These are phyloP conservation scores for Fusarium oxysporum DNA, from an alignment of 2,329 filamentous ascomycete species.

Conservation along the genomic window DNA sequence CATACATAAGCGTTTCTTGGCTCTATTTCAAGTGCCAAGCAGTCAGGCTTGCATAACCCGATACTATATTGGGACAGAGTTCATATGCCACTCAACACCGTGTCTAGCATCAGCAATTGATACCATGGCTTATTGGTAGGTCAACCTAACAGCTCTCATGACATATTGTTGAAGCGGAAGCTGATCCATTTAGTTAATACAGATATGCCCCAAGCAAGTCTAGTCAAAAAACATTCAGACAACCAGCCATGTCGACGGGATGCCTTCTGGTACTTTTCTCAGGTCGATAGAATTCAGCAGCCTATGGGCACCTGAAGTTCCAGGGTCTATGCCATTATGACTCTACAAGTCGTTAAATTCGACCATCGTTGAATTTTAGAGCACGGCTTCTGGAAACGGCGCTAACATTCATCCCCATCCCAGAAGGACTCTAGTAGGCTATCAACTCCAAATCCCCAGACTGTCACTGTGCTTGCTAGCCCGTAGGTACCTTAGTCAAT, in stretches of 20 bases:
- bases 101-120: neutral
- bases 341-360: slow-evolving; percentile 18
- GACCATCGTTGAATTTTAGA: neutral
- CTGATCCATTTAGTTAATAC: neutral
- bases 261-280: slow-evolving; percentile 2
- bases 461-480: slow-evolving; percentile 14
- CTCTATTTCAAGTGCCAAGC: slow-evolving; percentile 6
- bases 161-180: slow-evolving; percentile 3
- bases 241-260: neutral
- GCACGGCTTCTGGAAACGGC: slow-evolving; percentile 10
- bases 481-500: neutral
- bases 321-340: neutral
- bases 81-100: neutral
- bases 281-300: neutral
- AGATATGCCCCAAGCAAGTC: slow-evolving; percentile 18
- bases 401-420: neutral
- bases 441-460: slow-evolving; percentile 11
- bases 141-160: neutral
- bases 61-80: neutral
- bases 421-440: neutral
- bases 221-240: slow-evolving; percentile 21
- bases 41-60: slow-evolving; percentile 8
- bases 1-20: slow-evolving; percentile 8
- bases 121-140: neutral
- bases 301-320: slow-evolving; percentile 5